Conservation (phyloP, 2,329 filamentous ascomycete species). For the Chaetothyriales sp. region DNA sequence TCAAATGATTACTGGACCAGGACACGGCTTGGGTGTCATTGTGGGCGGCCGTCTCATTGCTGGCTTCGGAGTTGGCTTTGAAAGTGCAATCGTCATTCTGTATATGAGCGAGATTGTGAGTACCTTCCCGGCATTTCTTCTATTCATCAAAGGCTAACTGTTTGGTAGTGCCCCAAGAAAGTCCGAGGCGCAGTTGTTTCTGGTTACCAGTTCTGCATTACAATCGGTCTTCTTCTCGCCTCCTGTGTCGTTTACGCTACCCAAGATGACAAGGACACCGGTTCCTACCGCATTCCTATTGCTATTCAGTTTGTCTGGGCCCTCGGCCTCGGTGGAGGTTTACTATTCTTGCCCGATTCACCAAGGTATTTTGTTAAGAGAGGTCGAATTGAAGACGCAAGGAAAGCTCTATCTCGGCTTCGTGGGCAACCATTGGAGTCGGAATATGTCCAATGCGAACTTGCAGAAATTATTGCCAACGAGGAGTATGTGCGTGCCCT, state of each 20-base stretch:
- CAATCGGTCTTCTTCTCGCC: slow-evolving; percentile 62
- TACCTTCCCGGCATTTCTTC: neutral
- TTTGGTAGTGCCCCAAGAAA: slow-evolving; percentile 44
- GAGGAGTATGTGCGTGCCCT: slow-evolving; percentile 66
- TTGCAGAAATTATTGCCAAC: slow-evolving; percentile 79
- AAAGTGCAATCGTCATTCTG: slow-evolving; percentile 65
- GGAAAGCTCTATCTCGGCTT: slow-evolving; percentile 48
- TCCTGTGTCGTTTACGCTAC: slow-evolving; percentile 61
- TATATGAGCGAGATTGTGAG: slow-evolving; percentile 70
- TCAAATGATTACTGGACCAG: slow-evolving; percentile 43
- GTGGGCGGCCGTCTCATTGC: slow-evolving; percentile 61
- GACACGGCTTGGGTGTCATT: slow-evolving; percentile 41
- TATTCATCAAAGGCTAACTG: neutral
- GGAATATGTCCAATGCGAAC: slow-evolving; percentile 62
- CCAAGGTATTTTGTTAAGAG: slow-evolving; percentile 76
- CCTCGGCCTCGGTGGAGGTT: slow-evolving; percentile 53
- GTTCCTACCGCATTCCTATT: slow-evolving; percentile 69
- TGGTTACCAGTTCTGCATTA: slow-evolving; percentile 73
- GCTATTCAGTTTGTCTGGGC: slow-evolving; percentile 69
- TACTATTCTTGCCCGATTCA: slow-evolving; percentile 68
- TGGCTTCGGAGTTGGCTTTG: slow-evolving; percentile 66
- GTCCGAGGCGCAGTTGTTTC: slow-evolving; percentile 69
- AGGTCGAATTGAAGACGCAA: slow-evolving; percentile 53
- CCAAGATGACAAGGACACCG: slow-evolving; percentile 46
- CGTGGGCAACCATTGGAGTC: slow-evolving; percentile 62